phyloP scores from a whole-genome alignment of 495 filamentous ascomycete species.

The Hypoxylon perforatum region DNA sequence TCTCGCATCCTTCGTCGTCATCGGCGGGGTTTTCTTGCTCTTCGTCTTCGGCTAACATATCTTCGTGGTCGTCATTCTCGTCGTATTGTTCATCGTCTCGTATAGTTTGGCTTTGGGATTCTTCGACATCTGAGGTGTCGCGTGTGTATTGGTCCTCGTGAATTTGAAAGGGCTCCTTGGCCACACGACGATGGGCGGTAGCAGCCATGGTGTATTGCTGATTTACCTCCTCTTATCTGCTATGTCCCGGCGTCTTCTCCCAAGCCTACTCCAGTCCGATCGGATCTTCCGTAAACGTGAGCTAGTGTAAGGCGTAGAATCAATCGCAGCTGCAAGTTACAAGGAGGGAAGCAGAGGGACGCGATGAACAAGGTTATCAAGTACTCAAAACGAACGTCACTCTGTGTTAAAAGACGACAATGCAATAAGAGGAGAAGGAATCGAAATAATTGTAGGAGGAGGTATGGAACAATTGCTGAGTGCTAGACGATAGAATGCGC shows the following conservation, averaged over 20 bases:
- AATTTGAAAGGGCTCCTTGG: conserved; percentile 52
- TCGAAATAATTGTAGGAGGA: background rate
- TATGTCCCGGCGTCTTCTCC: conserved; percentile 1
- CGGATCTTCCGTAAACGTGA: background rate
- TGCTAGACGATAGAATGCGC: conserved; percentile 6
- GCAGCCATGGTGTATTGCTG: conserved; percentile 12
- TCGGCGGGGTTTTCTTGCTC: conserved; percentile 58
- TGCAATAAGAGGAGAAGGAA: background rate
- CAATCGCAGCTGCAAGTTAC: background rate
- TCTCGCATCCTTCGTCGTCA: conserved; percentile 55
- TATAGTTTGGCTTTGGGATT: conserved; percentile 31
- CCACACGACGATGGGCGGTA: conserved; percentile 28
- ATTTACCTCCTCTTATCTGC: background rate
- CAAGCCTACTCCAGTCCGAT: background rate
- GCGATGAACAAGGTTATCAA: too few species aligned
- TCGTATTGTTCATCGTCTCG: conserved; percentile 36
- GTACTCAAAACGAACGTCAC: too few species aligned
- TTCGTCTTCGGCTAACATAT: conserved; percentile 42
- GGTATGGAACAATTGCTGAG: too few species aligned
- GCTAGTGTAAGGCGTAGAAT: background rate
- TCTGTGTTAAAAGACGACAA: background rate
- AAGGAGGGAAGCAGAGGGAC: background rate
- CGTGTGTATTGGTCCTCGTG: conserved; percentile 49
- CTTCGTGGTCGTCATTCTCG: conserved; percentile 35
- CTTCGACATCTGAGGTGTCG: conserved; percentile 38